phyloP scores from a whole-genome alignment of 75 land plant species.

The Cunninghamia lanceolata region DNA sequence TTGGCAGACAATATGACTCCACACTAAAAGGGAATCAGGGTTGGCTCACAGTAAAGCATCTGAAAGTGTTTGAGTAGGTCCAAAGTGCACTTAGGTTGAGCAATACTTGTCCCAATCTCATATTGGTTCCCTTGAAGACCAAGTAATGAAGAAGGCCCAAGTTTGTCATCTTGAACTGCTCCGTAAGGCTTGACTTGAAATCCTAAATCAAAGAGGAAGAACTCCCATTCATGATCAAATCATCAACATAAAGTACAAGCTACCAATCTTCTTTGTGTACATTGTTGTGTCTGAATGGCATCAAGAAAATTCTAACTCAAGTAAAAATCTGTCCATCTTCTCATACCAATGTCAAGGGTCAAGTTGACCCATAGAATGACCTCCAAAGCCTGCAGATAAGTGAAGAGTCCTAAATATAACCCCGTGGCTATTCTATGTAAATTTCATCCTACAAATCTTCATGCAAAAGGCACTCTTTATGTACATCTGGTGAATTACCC shows the following conservation, averaged over 20 bases:
- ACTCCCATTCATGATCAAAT: neutral
- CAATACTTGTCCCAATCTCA: too few species aligned
- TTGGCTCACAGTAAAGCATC: too few species aligned
- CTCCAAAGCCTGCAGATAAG: neutral
- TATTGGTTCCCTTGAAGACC: too few species aligned
- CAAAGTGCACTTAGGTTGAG: too few species aligned
- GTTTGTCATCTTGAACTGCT: neutral
- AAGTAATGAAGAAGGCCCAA: too few species aligned
- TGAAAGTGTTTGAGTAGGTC: too few species aligned
- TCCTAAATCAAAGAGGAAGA: neutral
- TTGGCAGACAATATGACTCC: too few species aligned
- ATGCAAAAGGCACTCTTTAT: neutral
- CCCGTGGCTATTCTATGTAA: neutral
- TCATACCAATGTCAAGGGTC: neutral
- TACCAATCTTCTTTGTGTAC: neutral
- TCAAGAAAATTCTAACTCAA: neutral
- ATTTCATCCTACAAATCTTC: neutral
- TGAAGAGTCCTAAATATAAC: neutral
- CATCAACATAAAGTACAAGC: conserved; percentile 1
- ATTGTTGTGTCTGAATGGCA: neutral
- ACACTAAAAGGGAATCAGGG: too few species aligned
- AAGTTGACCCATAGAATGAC: neutral
- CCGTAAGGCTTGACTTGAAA: neutral
- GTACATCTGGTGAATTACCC: neutral
- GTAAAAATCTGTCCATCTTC: neutral